Percentiles rank a stretch among this genome's conserved stretches.
Conservation (phyloP, 75 land plant genomes). For the Larix kaempferi region DNA sequence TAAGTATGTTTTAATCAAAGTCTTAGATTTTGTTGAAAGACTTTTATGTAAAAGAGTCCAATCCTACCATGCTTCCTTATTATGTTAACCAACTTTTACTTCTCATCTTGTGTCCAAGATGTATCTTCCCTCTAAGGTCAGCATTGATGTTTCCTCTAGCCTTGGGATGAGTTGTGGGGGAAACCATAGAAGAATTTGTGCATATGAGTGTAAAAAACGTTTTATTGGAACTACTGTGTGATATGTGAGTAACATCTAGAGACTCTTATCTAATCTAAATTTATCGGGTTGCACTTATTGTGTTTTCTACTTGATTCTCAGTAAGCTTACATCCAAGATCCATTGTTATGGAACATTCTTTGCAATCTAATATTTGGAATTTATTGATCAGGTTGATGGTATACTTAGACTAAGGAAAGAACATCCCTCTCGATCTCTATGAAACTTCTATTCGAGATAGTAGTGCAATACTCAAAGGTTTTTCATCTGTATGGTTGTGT, state of each 20-base stretch:
- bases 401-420: too few species aligned
- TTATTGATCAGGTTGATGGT: too few species aligned
- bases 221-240: conserved; percentile 2
- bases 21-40: conserved; percentile 32
- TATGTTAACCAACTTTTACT: conserved; percentile 40
- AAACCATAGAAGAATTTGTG: conserved; percentile 1
- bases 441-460: too few species aligned
- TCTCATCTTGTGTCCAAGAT: conserved; percentile 45
- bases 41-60: conserved; percentile 31
- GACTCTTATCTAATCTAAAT: neutral
- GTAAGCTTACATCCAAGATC: too few species aligned
- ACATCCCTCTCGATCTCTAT: too few species aligned
- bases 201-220: neutral
- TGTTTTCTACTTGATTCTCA: too few species aligned
- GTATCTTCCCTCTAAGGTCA: conserved; percentile 39
- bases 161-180: conserved; percentile 14
- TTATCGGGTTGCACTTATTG: conserved; percentile 5
- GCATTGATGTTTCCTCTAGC: conserved; percentile 13
- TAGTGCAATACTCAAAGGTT: too few species aligned
- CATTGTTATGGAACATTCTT: too few species aligned
- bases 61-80: conserved; percentile 41
- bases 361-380: too few species aligned
- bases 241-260: conserved; percentile 5
- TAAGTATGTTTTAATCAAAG: conserved; percentile 43
- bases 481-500: too few species aligned